A percentile compares a stretch with the other conserved stretches of the same genome.
phyloP scores from a whole-genome alignment of 2,329 filamentous ascomycete genomes.

The Cercospora beticola region DNA sequence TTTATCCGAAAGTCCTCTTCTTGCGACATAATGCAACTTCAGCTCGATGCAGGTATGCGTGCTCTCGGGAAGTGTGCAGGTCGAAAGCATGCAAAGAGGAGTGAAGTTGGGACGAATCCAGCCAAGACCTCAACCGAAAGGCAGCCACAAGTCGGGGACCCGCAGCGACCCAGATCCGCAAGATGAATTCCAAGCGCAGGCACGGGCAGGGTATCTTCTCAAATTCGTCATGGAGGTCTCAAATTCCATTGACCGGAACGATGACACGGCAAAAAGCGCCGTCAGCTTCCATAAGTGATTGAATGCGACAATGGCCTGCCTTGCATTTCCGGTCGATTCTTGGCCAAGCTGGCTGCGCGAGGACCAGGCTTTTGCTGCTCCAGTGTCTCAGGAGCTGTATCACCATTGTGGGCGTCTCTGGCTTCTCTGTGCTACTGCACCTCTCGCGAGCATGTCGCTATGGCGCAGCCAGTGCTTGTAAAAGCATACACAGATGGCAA shows the following conservation, averaged over 20 bases:
- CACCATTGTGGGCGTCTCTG: neutral
- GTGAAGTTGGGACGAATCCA: constrained; percentile 12
- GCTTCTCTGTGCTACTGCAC: neutral
- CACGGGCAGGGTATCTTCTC: neutral
- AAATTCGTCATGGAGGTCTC: neutral
- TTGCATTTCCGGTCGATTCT: neutral
- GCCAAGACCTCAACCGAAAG: constrained; percentile 12
- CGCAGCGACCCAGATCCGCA: neutral
- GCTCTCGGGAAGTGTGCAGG: neutral
- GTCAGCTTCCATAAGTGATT: neutral
- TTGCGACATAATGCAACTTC: constrained; percentile 22
- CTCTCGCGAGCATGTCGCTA: constrained; percentile 26
- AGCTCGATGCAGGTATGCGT: neutral
- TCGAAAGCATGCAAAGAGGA: constrained; percentile 1
- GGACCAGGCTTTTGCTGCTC: constrained; percentile 16
- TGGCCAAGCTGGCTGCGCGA: neutral
- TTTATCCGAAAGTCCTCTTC: constrained; percentile 28
- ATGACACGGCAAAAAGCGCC: neutral
- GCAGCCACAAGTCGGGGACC: constrained; percentile 12
- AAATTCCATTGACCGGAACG: neutral
- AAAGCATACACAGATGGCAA: constrained; percentile 29
- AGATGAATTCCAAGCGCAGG: neutral
- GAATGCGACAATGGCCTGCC: neutral
- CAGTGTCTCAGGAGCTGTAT: constrained; percentile 8
- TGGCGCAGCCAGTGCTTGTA: constrained; percentile 48